Evolutionary conservation across 139 green algal species (phyloP).

Genomic region (Picochlorum costavermella): DNA sequence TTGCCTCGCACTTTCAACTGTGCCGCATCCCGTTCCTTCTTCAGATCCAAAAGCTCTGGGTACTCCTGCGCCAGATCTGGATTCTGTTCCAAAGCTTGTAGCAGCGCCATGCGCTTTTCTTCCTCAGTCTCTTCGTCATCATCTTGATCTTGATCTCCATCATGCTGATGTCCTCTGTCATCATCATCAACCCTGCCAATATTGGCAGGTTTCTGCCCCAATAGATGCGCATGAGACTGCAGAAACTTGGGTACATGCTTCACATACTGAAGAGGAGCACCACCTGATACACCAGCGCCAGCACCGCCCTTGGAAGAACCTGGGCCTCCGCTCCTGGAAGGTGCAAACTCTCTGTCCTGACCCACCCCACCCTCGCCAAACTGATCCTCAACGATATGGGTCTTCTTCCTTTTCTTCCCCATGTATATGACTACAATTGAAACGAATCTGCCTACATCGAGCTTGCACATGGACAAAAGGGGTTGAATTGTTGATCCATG

Average conservation of each 20-base stretch:
- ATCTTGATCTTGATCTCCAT: background rate
- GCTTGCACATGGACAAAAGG: too few species aligned
- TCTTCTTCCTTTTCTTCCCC: constrained; percentile 1
- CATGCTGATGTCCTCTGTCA: background rate
- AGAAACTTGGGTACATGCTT: constrained; percentile 68
- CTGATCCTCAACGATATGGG: constrained; percentile 43
- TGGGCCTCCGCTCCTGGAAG: background rate
- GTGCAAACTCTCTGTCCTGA: constrained; percentile 5
- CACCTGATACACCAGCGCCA: constrained; percentile 17
- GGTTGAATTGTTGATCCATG: too few species aligned
- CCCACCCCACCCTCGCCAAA: constrained; percentile 41
- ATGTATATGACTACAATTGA: too few species aligned
- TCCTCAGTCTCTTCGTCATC: constrained; percentile 23
- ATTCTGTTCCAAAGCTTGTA: constrained; percentile 62
- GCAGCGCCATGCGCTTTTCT: constrained; percentile 38
- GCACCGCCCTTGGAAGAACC: constrained; percentile 17
- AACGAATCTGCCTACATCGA: too few species aligned
- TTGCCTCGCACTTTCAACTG: constrained; percentile 68
- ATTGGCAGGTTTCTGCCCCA: constrained; percentile 22
- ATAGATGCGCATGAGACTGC: constrained; percentile 59
- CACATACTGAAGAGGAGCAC: constrained; percentile 32
- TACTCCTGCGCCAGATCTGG: constrained; percentile 52
- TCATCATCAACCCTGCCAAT: constrained; percentile 13
- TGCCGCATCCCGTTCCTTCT: constrained; percentile 34
- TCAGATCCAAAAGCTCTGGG: constrained; percentile 28